These are phyloP conservation scores for Chenopodium album DNA, from an alignment of 148 eudicot genomes.

Conservation along the genomic window DNA sequence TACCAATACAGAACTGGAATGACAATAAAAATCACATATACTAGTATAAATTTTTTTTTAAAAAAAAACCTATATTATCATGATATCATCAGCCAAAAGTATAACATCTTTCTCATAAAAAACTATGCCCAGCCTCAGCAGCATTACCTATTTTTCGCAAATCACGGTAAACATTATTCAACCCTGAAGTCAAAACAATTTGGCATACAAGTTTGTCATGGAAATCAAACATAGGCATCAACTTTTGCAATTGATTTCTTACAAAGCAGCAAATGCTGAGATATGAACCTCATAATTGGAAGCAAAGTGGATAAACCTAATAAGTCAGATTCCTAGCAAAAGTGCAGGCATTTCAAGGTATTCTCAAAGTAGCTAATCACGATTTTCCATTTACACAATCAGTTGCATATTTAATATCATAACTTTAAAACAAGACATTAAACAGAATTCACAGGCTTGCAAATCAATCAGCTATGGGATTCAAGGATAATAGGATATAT, in stretches of 20 bases:
- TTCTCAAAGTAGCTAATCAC: background rate
- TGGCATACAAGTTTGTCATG: background rate
- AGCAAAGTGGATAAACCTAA: background rate
- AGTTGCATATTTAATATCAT: background rate
- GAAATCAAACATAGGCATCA: background rate
- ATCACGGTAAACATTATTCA: background rate
- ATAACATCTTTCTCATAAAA: background rate
- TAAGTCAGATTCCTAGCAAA: background rate
- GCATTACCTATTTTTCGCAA: background rate
- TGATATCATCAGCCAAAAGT: background rate
- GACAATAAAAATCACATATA: background rate
- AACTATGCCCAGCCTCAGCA: background rate
- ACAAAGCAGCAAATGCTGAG: background rate
- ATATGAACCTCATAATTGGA: background rate
- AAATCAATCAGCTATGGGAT: background rate
- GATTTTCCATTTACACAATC: background rate
- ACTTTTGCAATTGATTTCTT: background rate
- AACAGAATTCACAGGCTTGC: background rate
- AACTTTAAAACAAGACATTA: background rate
- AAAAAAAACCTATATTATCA: background rate
- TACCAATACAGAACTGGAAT: background rate
- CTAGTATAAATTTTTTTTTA: no score
- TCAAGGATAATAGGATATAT: background rate
- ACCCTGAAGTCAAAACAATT: background rate
- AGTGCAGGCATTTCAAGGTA: background rate